Evolutionary conservation across 2,329 filamentous ascomycete genomes (phyloP).

Genomic region (Leptographium lundbergii): DNA sequence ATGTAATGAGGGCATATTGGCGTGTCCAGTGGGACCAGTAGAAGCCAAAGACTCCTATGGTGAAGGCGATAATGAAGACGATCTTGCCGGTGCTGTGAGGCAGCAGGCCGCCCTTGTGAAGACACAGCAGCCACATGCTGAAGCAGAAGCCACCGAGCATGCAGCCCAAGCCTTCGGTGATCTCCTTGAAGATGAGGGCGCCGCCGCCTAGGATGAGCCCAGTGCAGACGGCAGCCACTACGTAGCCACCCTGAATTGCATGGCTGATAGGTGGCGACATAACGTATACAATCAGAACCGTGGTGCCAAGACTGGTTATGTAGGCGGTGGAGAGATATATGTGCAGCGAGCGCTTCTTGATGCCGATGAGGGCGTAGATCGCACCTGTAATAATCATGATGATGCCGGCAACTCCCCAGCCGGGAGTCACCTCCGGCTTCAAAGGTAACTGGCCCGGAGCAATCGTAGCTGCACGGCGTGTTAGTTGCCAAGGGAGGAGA

Average conservation of each 20-base stretch:
- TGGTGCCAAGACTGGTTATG: constrained; percentile 57
- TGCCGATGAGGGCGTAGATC: constrained; percentile 62
- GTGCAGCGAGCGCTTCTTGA: constrained; percentile 69
- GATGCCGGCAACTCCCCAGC: constrained; percentile 64
- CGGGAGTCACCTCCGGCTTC: constrained; percentile 63
- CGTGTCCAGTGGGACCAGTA: constrained; percentile 72
- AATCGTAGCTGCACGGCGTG: constrained; percentile 22
- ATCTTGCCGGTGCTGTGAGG: constrained; percentile 47
- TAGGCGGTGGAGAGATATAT: constrained; percentile 71
- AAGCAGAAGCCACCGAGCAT: constrained; percentile 76
- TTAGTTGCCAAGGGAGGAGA: not conserved
- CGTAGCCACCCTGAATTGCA: constrained; percentile 73
- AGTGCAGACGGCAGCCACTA: constrained; percentile 64
- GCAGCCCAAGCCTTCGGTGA: constrained; percentile 72
- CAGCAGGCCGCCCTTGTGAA: constrained; percentile 66
- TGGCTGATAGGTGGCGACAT: constrained; percentile 66
- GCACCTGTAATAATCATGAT: constrained; percentile 63
- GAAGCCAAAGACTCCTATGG: constrained; percentile 53
- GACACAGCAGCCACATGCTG: constrained; percentile 79
- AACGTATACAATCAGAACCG: constrained; percentile 77
- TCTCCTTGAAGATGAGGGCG: constrained; percentile 67
- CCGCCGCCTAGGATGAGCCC: constrained; percentile 62
- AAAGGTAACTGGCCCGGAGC: constrained; percentile 52
- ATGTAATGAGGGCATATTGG: constrained; percentile 62
- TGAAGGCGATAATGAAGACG: constrained; percentile 65